Evolutionary conservation across 108 stramenopile species (phyloP), one percentile per base, ranked within the genome.

Genomic region (Schizochytrium sp.): DNA sequence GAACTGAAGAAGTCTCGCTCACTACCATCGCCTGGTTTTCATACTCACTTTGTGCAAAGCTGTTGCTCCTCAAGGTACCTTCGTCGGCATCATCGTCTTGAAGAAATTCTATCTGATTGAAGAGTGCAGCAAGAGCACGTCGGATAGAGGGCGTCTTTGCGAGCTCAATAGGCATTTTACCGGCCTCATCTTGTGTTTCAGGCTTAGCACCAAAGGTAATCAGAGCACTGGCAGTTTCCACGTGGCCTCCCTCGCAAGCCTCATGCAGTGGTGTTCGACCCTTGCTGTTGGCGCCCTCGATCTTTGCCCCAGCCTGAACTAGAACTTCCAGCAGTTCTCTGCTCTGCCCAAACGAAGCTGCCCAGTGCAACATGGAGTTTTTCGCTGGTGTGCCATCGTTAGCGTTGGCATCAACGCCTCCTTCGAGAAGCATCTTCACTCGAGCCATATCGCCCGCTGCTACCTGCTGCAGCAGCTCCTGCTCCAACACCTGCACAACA

Each of bases 221-320:
- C 28, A 83, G 53, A 10, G 53, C 76, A 38, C 53, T 83, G 45
- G 53, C 76, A 17, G 50, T 55, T 28, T 83, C 76, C 10, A 83
- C 50, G 50, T 83, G 76, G 53, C 76, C 76, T 0, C 76, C 53
- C 47, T 83, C 76, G 53, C 76, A 83, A 13, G 76, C 76, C n/a
- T 83, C 76, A 2, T 83, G 76, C 76, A 83, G 45, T 13, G 76
- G 50, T 17, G 76, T 83, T 28, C 47, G 47, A 5, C 47, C 47
- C 5, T 83, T 83, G 76, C 15, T 53, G 47, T 83, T 42, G 50
- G 12, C 12, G 8, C 12, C 28, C 5, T 83, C 15, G 8, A 83
- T 5, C 47, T 5, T 40, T 12, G 76, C 76, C 10, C 76, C 76
- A 0, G 47, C 76, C 45, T 83, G 19, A 38, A 83, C 76, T n/a